phyloP scores from a whole-genome alignment of 495 filamentous ascomycete species.

The Aspergillus coremiiformis region DNA sequence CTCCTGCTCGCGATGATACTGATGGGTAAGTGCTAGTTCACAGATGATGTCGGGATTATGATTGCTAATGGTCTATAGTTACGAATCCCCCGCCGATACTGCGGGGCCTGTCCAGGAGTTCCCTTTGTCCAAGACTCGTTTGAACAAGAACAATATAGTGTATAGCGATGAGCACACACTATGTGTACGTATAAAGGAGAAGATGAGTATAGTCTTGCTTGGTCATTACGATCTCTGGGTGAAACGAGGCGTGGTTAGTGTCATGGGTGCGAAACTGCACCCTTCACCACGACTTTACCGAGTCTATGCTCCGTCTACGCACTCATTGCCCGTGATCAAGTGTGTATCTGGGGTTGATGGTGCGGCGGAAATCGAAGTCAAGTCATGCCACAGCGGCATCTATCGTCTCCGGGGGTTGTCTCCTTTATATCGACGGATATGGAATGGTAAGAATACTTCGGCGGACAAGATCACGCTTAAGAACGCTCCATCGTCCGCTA shows the following conservation, averaged over 20 bases:
- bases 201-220: conserved; percentile 53
- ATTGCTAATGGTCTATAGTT: conserved; percentile 18
- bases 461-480: conserved; percentile 35
- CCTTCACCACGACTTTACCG: conserved; percentile 45
- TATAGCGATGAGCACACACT: conserved; percentile 35
- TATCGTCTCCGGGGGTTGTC: conserved; percentile 53
- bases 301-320: conserved; percentile 67
- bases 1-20: conserved; percentile 20
- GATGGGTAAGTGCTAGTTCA: conserved; percentile 19
- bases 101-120: conserved; percentile 33
- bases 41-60: background rate
- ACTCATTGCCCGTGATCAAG: conserved; percentile 67
- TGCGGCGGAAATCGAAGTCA: conserved; percentile 43
- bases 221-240: conserved; percentile 71
- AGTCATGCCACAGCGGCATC: conserved; percentile 48
- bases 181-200: conserved; percentile 39
- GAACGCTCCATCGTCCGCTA: conserved; percentile 14
- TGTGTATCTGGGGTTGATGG: conserved; percentile 43
- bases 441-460: conserved; percentile 49
- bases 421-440: conserved; percentile 65
- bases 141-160: conserved; percentile 35
- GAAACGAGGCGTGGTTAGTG: conserved; percentile 52
- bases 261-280: conserved; percentile 58
- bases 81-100: conserved; percentile 30
- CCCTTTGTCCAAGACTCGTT: conserved; percentile 33